Conservation (phyloP, 1,284 basidiomycete genomes). For the Sporisorium exsertum region DNA sequence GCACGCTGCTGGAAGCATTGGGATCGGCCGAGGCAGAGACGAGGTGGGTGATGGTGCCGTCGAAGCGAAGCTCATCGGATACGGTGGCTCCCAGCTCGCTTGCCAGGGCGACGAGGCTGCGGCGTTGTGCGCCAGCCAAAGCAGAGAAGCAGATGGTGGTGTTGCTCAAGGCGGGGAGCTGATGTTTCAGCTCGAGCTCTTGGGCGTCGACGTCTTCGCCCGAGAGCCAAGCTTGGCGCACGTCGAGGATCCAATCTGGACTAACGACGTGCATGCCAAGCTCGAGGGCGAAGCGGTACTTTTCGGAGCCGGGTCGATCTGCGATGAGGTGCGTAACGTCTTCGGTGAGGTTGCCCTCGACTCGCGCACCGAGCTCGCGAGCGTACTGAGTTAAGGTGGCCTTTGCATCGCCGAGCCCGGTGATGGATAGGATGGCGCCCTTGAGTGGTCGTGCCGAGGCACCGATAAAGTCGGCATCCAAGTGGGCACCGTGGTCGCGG, state of each 20-base stretch:
- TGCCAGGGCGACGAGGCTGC: slow-evolving; percentile 29
- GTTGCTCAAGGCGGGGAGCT: slow-evolving; percentile 77
- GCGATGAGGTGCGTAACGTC: slow-evolving; percentile 83
- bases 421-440: slow-evolving; percentile 78
- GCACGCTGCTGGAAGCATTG: slow-evolving; percentile 73
- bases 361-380: slow-evolving; percentile 78
- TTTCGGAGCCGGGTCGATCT: slow-evolving; percentile 77
- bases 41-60: slow-evolving; percentile 70
- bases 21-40: slow-evolving; percentile 72
- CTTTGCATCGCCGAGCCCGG: slow-evolving; percentile 76
- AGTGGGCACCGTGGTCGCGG: slow-evolving; percentile 60
- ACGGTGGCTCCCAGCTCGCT: slow-evolving; percentile 36
- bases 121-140: slow-evolving; percentile 34
- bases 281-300: slow-evolving; percentile 83
- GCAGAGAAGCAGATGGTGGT: slow-evolving; percentile 76
- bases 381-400: slow-evolving; percentile 80
- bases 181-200: slow-evolving; percentile 75
- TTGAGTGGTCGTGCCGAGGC: slow-evolving; percentile 75
- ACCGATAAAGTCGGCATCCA: slow-evolving; percentile 59
- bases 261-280: slow-evolving; percentile 79
- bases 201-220: slow-evolving; percentile 80
- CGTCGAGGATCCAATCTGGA: slow-evolving; percentile 78
- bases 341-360: slow-evolving; percentile 79
- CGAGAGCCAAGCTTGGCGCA: slow-evolving; percentile 78
- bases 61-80: slow-evolving; percentile 59